Base-by-base conservation (phyloP, 2,329 filamentous ascomycete genomes). In the Verticillium nonalfalfae region DNA sequence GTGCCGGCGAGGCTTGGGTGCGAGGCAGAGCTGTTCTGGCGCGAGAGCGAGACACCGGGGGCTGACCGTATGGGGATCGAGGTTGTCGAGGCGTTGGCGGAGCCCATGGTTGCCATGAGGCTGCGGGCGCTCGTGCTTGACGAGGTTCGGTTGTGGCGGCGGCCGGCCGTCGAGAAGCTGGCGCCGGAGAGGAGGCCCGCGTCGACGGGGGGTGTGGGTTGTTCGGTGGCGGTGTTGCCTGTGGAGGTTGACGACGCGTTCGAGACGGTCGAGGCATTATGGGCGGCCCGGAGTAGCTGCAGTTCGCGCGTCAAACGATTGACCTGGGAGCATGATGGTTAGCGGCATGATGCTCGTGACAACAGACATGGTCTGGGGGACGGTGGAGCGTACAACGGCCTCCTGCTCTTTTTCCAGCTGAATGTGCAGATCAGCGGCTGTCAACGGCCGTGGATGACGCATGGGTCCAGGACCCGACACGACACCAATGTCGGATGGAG, bases 401-500 rank as follows among this genome's bases (percentile, higher is more conserved):
- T 98, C 94, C 69, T 98, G 93, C 72, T 98, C 94, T 75, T 96
- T 95, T 76, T 98, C 94, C 33, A 97, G 81, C 77, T 97, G 87
- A 63, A 90, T 81, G 74, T 97, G 93, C 64, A 98, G 81, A 74
- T 98, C 94, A 3, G 92, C 90, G 1, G 92, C 88, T 0, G 94
- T 97, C 73, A 97, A 78, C 3, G 93, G 93, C 39, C 91, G 85
- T 6, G 94, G 93, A 73, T 97, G 93, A 65, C 94, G 86, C 68
- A 96, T 77, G 4, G 94, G 93, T 0, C 90, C 90, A 61, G 86
- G 85, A 0, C 86, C 86, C 36, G 78, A 72, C 34, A 79, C 81
- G 56, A 85, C 80, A 14, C 78, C 80, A 1, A 78, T 74, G 61
- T 77, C 33, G 55, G 39, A 35, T 15, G 21, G 39, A 57, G n/a